phyloP scores from a whole-genome alignment of 257 asterid genomes.

The Haberlea rhodopensis region DNA sequence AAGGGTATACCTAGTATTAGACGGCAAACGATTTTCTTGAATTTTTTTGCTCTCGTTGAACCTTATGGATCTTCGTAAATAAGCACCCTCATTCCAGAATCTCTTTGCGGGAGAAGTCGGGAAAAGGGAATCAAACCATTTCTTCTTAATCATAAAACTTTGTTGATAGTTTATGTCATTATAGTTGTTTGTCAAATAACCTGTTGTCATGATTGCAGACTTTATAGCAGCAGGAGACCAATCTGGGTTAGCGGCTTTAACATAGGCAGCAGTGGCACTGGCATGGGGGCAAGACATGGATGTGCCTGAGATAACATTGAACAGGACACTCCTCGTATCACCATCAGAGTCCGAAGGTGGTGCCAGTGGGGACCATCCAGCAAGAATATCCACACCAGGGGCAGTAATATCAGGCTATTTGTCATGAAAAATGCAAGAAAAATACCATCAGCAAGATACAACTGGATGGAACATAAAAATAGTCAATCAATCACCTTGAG shows the following conservation, averaged over 20 bases:
- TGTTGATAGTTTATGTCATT: neutral
- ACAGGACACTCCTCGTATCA: constrained; percentile 27
- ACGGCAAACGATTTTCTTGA: neutral
- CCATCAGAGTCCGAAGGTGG: constrained; percentile 19
- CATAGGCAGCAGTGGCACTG: constrained; percentile 41
- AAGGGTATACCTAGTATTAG: too few species aligned
- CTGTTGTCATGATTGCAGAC: constrained; percentile 51
- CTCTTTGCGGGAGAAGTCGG: too few species aligned
- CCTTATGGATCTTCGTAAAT: too few species aligned
- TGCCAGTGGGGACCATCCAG: constrained; percentile 34
- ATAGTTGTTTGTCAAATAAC: neutral
- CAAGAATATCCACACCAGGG: constrained; percentile 39
- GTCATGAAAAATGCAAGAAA: neutral
- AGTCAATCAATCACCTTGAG: constrained; percentile 28
- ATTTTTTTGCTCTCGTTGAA: too few species aligned
- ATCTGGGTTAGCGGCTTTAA: constrained; percentile 40
- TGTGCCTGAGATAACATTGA: constrained; percentile 42
- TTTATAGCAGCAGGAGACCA: constrained; percentile 58
- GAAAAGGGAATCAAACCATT: too few species aligned
- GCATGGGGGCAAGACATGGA: constrained; percentile 52
- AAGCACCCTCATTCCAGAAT: too few species aligned
- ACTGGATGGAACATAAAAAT: neutral
- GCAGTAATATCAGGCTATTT: constrained; percentile 35
- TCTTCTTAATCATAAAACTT: neutral
- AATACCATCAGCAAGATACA: neutral